Conservation (phyloP, 164 flowering plant species). For the Paratinospora sagittata region DNA sequence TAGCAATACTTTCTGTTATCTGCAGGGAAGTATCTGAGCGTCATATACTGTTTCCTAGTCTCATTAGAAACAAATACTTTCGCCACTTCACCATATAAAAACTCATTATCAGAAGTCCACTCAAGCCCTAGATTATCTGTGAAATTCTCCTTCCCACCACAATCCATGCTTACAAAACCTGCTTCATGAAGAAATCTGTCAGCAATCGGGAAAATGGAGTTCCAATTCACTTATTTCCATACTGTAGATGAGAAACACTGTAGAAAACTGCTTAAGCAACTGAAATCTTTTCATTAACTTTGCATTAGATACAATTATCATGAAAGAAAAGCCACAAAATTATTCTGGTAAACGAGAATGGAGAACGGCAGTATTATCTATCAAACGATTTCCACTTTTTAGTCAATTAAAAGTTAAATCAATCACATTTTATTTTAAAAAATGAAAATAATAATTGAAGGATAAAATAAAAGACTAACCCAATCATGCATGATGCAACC, state of each 20-base stretch:
- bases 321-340: background rate
- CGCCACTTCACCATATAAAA: conserved; percentile 47
- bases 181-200: conserved; percentile 23
- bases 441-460: background rate
- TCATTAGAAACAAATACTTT: conserved; percentile 61
- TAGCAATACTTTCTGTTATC: conserved; percentile 87
- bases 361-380: background rate
- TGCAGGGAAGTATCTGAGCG: conserved; percentile 77
- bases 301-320: background rate
- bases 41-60: conserved; percentile 61
- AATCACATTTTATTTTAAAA: background rate
- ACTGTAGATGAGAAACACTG: background rate
- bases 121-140: conserved; percentile 76
- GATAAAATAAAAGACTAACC: background rate
- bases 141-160: conserved; percentile 68
- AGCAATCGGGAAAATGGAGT: conserved; percentile 1
- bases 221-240: background rate
- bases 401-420: background rate
- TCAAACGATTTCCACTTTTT: background rate
- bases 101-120: conserved; percentile 64
- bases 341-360: background rate
- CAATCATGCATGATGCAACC: background rate
- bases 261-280: background rate
- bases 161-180: conserved; percentile 93
- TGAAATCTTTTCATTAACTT: background rate